A percentile compares a stretch with the other conserved stretches of the same genome.
Conservation (phyloP, 768 basidiomycete genomes). For the Leccinum aurantiacum region DNA sequence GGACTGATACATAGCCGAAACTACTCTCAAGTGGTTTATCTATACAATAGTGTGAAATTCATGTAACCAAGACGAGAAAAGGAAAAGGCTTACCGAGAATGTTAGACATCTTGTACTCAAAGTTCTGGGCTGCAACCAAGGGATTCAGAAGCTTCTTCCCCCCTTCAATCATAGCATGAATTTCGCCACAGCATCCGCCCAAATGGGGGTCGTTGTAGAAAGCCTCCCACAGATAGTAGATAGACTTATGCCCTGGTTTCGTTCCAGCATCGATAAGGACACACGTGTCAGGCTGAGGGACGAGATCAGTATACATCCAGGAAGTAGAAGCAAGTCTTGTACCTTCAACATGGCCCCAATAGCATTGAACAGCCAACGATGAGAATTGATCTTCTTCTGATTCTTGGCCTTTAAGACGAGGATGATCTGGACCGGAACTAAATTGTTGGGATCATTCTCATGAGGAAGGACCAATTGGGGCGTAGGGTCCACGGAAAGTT, state of each 20-base stretch:
- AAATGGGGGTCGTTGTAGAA: constrained; percentile 79
- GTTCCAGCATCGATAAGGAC: constrained; percentile 95
- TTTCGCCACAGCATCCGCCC: constrained; percentile 92
- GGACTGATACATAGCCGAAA: constrained; percentile 93
- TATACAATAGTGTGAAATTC: constrained; percentile 26
- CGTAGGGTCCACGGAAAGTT: constrained; percentile 87
- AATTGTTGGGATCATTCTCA: constrained; percentile 84
- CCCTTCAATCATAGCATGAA: constrained; percentile 95
- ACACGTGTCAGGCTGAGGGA: constrained; percentile 78
- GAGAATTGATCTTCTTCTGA: constrained; percentile 94
- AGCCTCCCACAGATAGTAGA: constrained; percentile 94
- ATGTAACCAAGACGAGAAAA: neutral
- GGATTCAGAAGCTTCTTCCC: constrained; percentile 91
- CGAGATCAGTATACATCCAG: neutral
- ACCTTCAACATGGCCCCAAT: constrained; percentile 81
- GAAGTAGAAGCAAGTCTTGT: constrained; percentile 16
- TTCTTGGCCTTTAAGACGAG: constrained; percentile 92
- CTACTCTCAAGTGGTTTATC: constrained; percentile 95
- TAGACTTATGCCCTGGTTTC: constrained; percentile 93
- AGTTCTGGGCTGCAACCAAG: constrained; percentile 92
- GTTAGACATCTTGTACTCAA: constrained; percentile 98
- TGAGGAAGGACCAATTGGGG: constrained; percentile 92
- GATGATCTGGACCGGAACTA: constrained; percentile 91
- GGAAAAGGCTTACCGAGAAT: constrained; percentile 63
- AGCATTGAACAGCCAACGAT: constrained; percentile 95